Base-by-base conservation (phyloP, 805 yeast genomes). In the Lachancea quebecensis region DNA sequence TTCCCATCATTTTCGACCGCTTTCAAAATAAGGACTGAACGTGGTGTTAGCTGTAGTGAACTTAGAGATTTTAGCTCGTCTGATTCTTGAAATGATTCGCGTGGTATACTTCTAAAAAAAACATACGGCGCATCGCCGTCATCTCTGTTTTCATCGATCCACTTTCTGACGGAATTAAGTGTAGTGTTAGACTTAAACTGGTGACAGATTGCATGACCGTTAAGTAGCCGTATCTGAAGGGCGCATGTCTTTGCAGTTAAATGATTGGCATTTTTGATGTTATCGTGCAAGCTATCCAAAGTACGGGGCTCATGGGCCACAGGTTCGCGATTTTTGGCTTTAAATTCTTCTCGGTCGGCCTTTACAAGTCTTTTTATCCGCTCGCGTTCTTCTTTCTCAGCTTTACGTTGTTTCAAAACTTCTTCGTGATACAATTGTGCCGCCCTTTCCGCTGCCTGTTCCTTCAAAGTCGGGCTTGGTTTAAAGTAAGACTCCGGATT, bases 1-100 rank as follows among this genome's bases (percentile, higher is more conserved):
- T 46, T 46, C 10, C 41, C 33, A 34, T 54, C 59, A 25, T 59
- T 59, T 18, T 57, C 57, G 28, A 72, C 67, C 0, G 93, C 90
- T 57, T 85, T 84, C 51, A 89, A 67, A 18, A 86, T 80, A 39
- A 89, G 62, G 0, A 84, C 86, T 10, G 95, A 81, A 46, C 95
- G 71, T 2, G 91, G 90, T 12, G 77, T 72, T 42, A 89, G 66
- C 17, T 78, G 79, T 44, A 89, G 67, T 3, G 69, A 73, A 21
- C 59, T 59, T 33, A 89, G 66, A 2, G 79, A 65, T 47, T 65
- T 65, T 45, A 72, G 71, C 53, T 88, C 91, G 41, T 82, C 84
- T 0, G 78, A 74, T 3, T 72, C 74, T 2, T 79, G 66, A 49
- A 82, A 88, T 0, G 82, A 75, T 4, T 77, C 71, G 46, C 85